Conservation (phyloP, 1,139 yeast species). For the Yamadazyma dendronema region DNA sequence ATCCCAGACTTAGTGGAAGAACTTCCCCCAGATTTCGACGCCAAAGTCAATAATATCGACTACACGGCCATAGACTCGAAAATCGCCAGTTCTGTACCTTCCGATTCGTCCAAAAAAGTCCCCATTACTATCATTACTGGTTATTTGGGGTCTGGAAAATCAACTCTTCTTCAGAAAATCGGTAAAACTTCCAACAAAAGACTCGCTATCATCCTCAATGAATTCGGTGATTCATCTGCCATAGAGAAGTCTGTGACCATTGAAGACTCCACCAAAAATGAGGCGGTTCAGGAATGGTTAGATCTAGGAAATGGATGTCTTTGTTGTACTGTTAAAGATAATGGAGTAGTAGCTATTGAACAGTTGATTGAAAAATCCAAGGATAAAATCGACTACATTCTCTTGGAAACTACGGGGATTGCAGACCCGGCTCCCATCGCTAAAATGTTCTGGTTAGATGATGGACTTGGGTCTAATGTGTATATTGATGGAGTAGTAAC, state of each 20-base stretch:
- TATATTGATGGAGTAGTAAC: slow-evolving; percentile 94
- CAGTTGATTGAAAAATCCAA: slow-evolving; percentile 72
- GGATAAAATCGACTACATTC: slow-evolving; percentile 78
- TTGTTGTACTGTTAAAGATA: slow-evolving; percentile 93
- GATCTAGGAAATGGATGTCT: slow-evolving; percentile 96
- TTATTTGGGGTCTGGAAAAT: slow-evolving; percentile 91
- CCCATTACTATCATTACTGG: slow-evolving; percentile 96
- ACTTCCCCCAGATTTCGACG: slow-evolving; percentile 9
- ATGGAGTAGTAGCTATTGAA: slow-evolving; percentile 93
- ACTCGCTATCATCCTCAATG: slow-evolving; percentile 88
- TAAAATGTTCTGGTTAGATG: slow-evolving; percentile 96
- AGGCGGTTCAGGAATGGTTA: slow-evolving; percentile 84
- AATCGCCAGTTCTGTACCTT: slow-evolving; percentile 10
- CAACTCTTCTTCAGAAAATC: slow-evolving; percentile 74
- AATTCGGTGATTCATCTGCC: slow-evolving; percentile 84
- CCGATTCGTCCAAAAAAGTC: slow-evolving; percentile 43
- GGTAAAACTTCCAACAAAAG: slow-evolving; percentile 67
- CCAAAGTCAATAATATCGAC: slow-evolving; percentile 13
- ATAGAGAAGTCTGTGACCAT: slow-evolving; percentile 87
- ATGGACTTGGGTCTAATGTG: slow-evolving; percentile 77
- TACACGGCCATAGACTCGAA: slow-evolving; percentile 9
- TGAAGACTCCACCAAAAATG: slow-evolving; percentile 51
- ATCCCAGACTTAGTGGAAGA: slow-evolving; percentile 17
- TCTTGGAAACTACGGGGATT: slow-evolving; percentile 94
- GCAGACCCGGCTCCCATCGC: slow-evolving; percentile 99